phyloP scores from a whole-genome alignment of 257 asterid species.

The Solanum lycopersicoides region DNA sequence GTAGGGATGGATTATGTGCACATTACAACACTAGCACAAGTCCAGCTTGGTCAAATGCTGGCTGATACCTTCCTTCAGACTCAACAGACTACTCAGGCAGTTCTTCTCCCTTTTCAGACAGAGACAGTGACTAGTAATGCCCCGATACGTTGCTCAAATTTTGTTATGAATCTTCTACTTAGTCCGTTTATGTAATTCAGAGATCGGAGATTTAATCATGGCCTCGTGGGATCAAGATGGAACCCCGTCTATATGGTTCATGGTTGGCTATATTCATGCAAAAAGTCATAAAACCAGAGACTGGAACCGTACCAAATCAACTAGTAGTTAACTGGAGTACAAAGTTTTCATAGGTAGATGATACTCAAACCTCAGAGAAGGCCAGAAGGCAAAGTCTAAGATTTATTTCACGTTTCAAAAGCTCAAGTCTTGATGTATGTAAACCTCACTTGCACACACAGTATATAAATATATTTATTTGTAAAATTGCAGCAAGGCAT shows the following conservation, averaged over 20 bases:
- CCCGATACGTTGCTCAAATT: slow-evolving; percentile 5
- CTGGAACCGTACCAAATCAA: not conserved
- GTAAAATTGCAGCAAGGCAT: not conserved
- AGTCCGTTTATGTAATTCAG: slow-evolving; percentile 8
- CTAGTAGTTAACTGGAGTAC: not conserved
- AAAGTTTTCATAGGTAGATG: not conserved
- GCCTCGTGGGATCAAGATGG: not conserved
- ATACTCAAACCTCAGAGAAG: not conserved
- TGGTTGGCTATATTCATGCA: not conserved
- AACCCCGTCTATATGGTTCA: not conserved
- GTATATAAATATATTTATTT: not conserved
- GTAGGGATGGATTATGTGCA: slow-evolving; percentile 26
- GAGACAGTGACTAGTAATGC: slow-evolving; percentile 15
- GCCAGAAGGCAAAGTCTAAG: not conserved
- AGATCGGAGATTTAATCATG: not conserved
- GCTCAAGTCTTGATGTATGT: not conserved
- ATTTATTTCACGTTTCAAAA: not conserved
- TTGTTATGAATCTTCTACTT: slow-evolving; percentile 6
- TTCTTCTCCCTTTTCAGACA: slow-evolving; percentile 27
- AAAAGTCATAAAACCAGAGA: not conserved
- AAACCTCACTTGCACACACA: not conserved
- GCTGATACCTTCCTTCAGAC: slow-evolving; percentile 19
- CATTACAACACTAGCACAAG: slow-evolving; percentile 19
- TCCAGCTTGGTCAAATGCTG: slow-evolving; percentile 23
- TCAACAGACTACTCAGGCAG: slow-evolving; percentile 5